phyloP scores from a whole-genome alignment of 306 rosid genomes.

The Corylus heterophylla region DNA sequence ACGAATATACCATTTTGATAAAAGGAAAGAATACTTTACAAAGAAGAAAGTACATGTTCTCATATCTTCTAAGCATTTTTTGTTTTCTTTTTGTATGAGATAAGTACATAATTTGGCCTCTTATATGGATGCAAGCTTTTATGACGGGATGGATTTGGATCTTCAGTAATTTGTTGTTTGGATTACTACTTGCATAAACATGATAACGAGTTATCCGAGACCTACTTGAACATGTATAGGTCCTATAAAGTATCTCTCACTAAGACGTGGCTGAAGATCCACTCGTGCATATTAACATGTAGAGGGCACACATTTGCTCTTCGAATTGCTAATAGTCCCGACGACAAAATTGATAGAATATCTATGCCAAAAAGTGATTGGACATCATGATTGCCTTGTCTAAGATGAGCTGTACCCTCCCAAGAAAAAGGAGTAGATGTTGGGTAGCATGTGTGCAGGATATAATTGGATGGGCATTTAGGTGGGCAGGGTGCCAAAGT shows the following conservation, averaged over 20 bases:
- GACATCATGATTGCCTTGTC: neutral
- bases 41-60: neutral
- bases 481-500: neutral
- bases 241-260: no score
- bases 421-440: neutral
- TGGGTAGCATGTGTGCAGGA: slow-evolving; percentile 3
- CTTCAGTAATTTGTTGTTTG: no score
- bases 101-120: neutral
- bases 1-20: slow-evolving; percentile 1
- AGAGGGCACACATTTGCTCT: no score
- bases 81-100: neutral
- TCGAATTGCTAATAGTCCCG: no score
- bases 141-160: no score
- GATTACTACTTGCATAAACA: no score
- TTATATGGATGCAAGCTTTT: neutral
- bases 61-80: neutral
- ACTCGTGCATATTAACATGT: no score
- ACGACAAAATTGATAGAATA: no score
- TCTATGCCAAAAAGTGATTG: neutral
- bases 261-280: no score
- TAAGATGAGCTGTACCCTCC: slow-evolving; percentile 14
- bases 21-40: neutral
- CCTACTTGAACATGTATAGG: no score
- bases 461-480: neutral
- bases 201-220: no score